Evolutionary conservation across 1,284 basidiomycete species (phyloP).

Genomic region (Trametes hirsuta): DNA sequence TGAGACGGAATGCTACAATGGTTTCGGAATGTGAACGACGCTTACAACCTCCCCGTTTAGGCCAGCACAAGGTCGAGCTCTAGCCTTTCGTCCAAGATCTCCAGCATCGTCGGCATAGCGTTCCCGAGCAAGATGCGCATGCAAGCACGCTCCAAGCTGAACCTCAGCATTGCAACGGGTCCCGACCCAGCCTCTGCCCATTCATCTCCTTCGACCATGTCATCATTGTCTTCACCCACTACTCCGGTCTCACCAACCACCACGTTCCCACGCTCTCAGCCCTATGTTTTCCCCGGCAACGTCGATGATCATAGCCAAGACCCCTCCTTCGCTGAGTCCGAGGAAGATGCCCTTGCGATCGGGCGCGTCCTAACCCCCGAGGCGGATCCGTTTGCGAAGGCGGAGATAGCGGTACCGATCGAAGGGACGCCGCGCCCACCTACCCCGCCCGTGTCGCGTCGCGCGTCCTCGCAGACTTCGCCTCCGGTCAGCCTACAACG

Average conservation of each 20-base stretch:
- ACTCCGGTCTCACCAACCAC: conserved; percentile 26
- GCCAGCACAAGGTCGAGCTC: conserved; percentile 26
- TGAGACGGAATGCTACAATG: conserved; percentile 16
- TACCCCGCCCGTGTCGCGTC: conserved; percentile 15
- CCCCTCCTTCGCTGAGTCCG: conserved; percentile 8
- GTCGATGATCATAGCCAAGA: conserved; percentile 6
- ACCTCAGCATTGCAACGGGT: conserved; percentile 27
- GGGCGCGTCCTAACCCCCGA: conserved; percentile 38
- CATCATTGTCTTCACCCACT: conserved; percentile 23
- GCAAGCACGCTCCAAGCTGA: conserved; percentile 32
- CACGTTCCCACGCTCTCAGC: conserved; percentile 21
- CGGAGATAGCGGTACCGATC: conserved; percentile 24
- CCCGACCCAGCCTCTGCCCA: conserved; percentile 22
- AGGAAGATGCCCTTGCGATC: conserved; percentile 27
- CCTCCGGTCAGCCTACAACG: not conserved
- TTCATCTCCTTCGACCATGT: conserved; percentile 29
- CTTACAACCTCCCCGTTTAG: conserved; percentile 12
- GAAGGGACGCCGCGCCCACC: conserved; percentile 21
- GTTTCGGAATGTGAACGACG: not conserved
- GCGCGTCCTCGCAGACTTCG: conserved; percentile 11
- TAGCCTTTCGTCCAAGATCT: conserved; percentile 28
- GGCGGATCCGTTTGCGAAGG: conserved; percentile 37
- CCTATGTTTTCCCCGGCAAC: conserved; percentile 16
- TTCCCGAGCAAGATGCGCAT: conserved; percentile 26
- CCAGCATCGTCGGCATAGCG: conserved; percentile 24